Percentiles rank a stretch among this genome's conserved stretches.
Conservation (phyloP, 768 basidiomycete genomes). For the Lactarius evosmus region DNA sequence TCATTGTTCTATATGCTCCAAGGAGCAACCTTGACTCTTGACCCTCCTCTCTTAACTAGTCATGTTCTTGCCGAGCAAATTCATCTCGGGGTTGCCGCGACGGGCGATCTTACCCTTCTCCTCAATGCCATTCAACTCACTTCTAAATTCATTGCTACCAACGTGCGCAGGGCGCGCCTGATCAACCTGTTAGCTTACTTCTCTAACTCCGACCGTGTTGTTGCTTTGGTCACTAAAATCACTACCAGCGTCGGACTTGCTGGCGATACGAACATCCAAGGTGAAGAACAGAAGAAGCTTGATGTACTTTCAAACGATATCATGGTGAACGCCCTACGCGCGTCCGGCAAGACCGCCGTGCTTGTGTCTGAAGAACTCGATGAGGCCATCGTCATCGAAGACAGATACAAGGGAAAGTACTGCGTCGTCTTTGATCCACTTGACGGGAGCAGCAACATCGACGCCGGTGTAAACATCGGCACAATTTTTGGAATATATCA, state of each 20-base stretch:
- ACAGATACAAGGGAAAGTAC: constrained; percentile 77
- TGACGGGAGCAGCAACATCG: constrained; percentile 97
- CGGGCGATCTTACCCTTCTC: constrained; percentile 91
- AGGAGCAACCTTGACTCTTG: constrained; percentile 7
- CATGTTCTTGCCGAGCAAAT: constrained; percentile 88
- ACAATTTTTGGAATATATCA: constrained; percentile 98
- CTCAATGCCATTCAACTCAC: constrained; percentile 95
- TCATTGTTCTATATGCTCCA: constrained; percentile 9
- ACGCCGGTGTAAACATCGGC: constrained; percentile 98
- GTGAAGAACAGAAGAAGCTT: constrained; percentile 99
- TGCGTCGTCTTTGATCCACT: constrained; percentile 99
- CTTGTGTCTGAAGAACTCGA: constrained; percentile 96
- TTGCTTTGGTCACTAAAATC: constrained; percentile 6
- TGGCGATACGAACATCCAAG: constrained; percentile 94
- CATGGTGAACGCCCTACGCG: constrained; percentile 96
- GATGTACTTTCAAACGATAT: constrained; percentile 98
- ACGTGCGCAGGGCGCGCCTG: constrained; percentile 92
- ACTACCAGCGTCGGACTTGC: constrained; percentile 83
- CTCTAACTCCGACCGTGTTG: constrained; percentile 9
- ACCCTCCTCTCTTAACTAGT: constrained; percentile 38
- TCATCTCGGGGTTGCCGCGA: constrained; percentile 75
- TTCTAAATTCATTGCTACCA: constrained; percentile 96
- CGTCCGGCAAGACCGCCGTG: constrained; percentile 95
- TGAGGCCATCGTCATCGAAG: constrained; percentile 87
- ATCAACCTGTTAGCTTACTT: constrained; percentile 81